Conservation (phyloP, 805 yeast genomes). For the Wickerhamiella cacticola region DNA sequence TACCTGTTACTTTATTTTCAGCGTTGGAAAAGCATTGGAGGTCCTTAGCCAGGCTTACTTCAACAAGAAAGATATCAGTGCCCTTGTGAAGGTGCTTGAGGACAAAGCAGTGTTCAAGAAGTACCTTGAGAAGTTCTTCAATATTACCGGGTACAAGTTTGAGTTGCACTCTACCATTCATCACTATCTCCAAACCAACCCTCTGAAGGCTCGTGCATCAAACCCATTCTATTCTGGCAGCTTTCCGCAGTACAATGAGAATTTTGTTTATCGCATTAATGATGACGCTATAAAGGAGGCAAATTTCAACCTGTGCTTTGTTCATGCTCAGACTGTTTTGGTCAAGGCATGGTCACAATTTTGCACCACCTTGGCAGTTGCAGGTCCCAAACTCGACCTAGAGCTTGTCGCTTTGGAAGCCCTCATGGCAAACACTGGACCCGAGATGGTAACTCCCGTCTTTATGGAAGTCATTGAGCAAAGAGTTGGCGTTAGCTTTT, state of each 20-base stretch:
- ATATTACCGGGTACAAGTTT: conserved; percentile 7
- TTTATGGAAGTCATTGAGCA: conserved; percentile 45
- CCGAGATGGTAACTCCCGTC: conserved; percentile 39
- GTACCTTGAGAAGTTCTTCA: conserved; percentile 2
- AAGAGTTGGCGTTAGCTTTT: conserved; percentile 56
- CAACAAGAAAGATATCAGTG: neutral
- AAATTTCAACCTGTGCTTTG: conserved; percentile 50
- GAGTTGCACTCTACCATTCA: conserved; percentile 8
- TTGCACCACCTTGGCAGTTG: conserved; percentile 44
- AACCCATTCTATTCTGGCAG: neutral
- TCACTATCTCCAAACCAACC: neutral
- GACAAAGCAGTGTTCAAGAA: neutral
- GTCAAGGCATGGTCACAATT: conserved; percentile 73
- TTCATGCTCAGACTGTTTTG: conserved; percentile 53
- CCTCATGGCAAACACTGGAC: conserved; percentile 37
- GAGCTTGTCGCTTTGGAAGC: conserved; percentile 35
- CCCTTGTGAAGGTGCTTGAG: neutral
- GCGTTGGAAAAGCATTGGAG: neutral
- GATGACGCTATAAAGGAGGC: conserved; percentile 31
- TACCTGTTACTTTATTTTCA: conserved; percentile 9
- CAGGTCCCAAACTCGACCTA: conserved; percentile 19
- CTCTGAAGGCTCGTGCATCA: neutral
- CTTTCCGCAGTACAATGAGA: conserved; percentile 36
- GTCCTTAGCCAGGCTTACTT: conserved; percentile 6
- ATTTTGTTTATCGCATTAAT: conserved; percentile 45